Base-by-base conservation (phyloP, 768 basidiomycete genomes). In the Lepiota subincarnata region DNA sequence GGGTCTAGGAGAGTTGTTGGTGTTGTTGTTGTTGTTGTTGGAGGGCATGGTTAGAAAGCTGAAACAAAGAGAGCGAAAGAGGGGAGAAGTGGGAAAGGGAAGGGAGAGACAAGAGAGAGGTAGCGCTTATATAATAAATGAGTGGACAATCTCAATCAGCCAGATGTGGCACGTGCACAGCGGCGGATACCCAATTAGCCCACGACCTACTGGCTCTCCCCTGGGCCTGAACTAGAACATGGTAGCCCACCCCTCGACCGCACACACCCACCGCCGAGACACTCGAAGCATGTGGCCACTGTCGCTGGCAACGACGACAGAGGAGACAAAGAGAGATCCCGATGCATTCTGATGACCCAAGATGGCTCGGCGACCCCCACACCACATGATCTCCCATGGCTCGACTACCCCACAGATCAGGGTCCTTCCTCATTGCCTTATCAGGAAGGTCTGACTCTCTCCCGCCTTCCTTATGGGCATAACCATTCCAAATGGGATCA, bases 11-110 rank as follows among this genome's bases (percentile, higher is more conserved):
- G 58, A 2, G 24, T 24, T 24, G 24, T 24, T 64, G 58, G 67
- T 67, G 45, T 68, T 67, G 59, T 64, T 67, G 60, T 60, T 67
- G 45, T 68, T 67, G 59, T 64, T 67, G 60, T 60, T 69, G 43
- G 66, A 60, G 53, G 71, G 65, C 71, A 73, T 75, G 38, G 55
- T 58, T 50, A 55, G 48, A 8, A 7, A 31, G 56, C 42, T 48
- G 50, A 55, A 49, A 37, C 53, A 43, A 59, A 54, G 55, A 42
- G 35, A 55, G 56, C 58, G 59, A 58, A 60, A 60, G 57, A 57
- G 63, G 63, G 59, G 62, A 47, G 48, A 46, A 50, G 55, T 52
- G 59, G 46, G 48, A 49, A 57, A 48, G 56, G 46, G 51, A 41
- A 62, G 52, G 41, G 36, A 42, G 38, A 5, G 16, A 4, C 19